phyloP scores from a whole-genome alignment of 2,329 filamentous ascomycete species.

The Diaporthe sp. region DNA sequence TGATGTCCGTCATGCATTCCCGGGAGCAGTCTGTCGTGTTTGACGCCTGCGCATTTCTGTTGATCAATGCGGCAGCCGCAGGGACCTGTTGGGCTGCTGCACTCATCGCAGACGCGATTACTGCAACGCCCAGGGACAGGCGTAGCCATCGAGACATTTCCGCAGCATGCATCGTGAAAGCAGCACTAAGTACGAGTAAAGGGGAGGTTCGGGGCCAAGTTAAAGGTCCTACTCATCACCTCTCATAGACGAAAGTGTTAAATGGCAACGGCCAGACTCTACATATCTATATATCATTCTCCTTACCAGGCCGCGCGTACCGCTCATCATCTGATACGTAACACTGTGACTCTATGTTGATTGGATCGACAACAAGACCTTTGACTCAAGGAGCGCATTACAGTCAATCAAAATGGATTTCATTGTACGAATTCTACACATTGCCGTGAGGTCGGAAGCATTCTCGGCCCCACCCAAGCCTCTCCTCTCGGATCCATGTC shows the following conservation, averaged over 20 bases:
- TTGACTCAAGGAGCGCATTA: not conserved
- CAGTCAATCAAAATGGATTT: not conserved
- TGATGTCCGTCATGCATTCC: not conserved
- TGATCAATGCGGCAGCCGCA: not conserved
- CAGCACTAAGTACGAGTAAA: not conserved
- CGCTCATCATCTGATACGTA: slow-evolving; percentile 2
- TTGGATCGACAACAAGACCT: too few relatives aligned
- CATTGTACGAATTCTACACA: not conserved
- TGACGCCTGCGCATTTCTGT: not conserved
- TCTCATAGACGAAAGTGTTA: not conserved
- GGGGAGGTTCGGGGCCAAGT: not conserved
- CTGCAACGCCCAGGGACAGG: not conserved
- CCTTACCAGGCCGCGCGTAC: not conserved
- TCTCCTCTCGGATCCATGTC: not conserved
- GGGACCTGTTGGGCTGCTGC: not conserved
- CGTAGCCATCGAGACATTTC: too few relatives aligned
- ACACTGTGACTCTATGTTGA: not conserved
- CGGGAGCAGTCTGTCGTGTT: slow-evolving; percentile 18
- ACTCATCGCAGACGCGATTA: not conserved
- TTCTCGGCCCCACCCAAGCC: not conserved
- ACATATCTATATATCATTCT: not conserved
- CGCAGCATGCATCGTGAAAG: not conserved
- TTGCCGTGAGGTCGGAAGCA: not conserved
- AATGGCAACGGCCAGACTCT: not conserved
- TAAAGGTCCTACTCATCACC: not conserved